A percentile compares a stretch with the other conserved stretches of the same genome.
phyloP scores from a whole-genome alignment of 495 filamentous ascomycete genomes.

The Copromyces sp. region DNA sequence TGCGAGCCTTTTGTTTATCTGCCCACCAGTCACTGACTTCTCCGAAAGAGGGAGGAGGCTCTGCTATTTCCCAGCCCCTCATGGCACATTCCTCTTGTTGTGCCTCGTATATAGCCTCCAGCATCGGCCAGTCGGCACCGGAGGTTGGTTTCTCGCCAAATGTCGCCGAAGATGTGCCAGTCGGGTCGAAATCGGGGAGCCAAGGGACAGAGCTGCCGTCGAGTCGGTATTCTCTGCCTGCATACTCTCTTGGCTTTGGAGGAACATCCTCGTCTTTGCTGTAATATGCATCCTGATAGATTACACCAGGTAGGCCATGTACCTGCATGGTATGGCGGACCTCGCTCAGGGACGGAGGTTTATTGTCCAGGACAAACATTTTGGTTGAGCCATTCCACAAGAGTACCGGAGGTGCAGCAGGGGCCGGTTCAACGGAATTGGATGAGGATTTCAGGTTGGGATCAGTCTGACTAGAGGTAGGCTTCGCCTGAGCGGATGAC shows the following conservation, averaged over 20 bases:
- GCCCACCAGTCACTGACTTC: slow-evolving; percentile 66
- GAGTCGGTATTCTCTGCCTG: slow-evolving; percentile 75
- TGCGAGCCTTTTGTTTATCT: slow-evolving; percentile 18
- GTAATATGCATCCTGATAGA: slow-evolving; percentile 85
- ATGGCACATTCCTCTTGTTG: slow-evolving; percentile 45
- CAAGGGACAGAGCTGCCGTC: slow-evolving; percentile 64
- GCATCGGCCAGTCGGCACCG: slow-evolving; percentile 37
- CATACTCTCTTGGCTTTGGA: slow-evolving; percentile 68
- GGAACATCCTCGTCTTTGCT: slow-evolving; percentile 83
- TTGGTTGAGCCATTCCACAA: slow-evolving; percentile 12
- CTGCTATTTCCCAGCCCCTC: slow-evolving; percentile 54
- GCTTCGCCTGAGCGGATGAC: not conserved
- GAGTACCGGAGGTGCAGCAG: not conserved
- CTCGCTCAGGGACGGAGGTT: slow-evolving; percentile 29
- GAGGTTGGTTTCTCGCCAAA: slow-evolving; percentile 41
- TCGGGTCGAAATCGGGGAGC: slow-evolving; percentile 68
- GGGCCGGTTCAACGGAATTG: not conserved
- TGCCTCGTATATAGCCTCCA: slow-evolving; percentile 39
- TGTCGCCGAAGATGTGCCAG: slow-evolving; percentile 44
- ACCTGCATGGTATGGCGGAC: slow-evolving; percentile 34
- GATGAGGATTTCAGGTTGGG: not conserved
- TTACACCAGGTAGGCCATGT: slow-evolving; percentile 36
- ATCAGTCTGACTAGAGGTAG: not conserved
- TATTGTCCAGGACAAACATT: slow-evolving; percentile 19
- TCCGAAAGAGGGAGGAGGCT: slow-evolving; percentile 54